Evolutionary conservation across 768 basidiomycete genomes (phyloP), one percentile per base, ranked within the genome.

Genomic region (Russula griseocarnosa): DNA sequence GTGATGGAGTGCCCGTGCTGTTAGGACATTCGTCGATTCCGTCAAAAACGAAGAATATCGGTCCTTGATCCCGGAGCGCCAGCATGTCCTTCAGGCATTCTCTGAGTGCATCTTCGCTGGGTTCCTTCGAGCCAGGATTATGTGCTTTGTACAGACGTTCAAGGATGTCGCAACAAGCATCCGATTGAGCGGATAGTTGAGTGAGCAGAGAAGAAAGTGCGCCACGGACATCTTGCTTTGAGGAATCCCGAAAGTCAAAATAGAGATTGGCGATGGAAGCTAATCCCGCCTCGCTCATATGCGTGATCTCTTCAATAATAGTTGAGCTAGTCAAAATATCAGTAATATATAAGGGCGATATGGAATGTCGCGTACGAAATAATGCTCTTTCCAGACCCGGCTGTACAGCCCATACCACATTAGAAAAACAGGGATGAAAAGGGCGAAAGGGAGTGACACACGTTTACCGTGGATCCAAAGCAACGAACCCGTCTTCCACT

Each of bases 381-480:
- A 13, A 54, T 6, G 14, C 11, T 54, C 11, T 57, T 57, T 14
- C 55, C 55, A 0, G 55, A 44, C 9, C 55, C 55, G 2, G 55
- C 55, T 57, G 42, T 30, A n/a, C 10, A n/a, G 7, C 28, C 2
- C 26, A 14, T 10, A 20, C 36, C 10, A n/a, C 5, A n/a, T 53
- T 22, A 54, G 5, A 34, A 22, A 13, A 1, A 3, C 36, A 13
- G 13, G 11, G 11, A 32, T 24, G 14, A 38, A 38, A 24, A 4
- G 3, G 7, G 22, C 6, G 11, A 22, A n/a, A 30, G 5, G 14
- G 14, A 16, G 38, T 5, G 16, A 28, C 55, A 7, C n/a, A 57
- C 55, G 55, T 30, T 44, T 57, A 6, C 55, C 55, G 9, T 30
- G 6, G 2, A 57, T 32, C 55, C 55, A 57, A 14, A 57, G 32